Evolutionary conservation across 306 rosid genomes (phyloP), one percentile per base, ranked within the genome.

Genomic region (Prunus fruticosa): DNA sequence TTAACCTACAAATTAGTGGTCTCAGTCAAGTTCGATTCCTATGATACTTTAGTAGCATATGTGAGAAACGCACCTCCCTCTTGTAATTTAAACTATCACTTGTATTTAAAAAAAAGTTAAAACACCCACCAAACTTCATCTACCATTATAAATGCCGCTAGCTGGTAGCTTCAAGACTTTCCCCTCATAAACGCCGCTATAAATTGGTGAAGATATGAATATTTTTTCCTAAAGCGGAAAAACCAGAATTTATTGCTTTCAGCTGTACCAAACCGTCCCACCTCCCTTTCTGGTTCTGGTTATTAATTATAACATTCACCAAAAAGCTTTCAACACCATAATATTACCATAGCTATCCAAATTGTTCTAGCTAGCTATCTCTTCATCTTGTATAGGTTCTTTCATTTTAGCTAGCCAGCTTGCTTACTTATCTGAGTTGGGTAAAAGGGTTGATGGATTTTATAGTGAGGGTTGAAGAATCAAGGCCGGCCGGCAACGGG

Each of bases 381-480:
- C 41, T 34, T 34, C 41, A 5, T 6, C 41, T 34, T 34, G 41
- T 5, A 30, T 30, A 34, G 0, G 16, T 20, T 63, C 3, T 78
- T 60, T 8, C 34, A 6, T 32, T 34, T 12, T 14, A 27, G 32
- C 41, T 19, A 20, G 53, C 34, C 15, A 19, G 27, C 25, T n/a
- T 8, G 25, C 62, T 20, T 0, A 49, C 62, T n/a, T 38, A 38
- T 2, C 43, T 7, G 43, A 38, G n/a, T 45, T 3, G 18, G 6
- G 43, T 14, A 2, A 62, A 62, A 62, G 43, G 87, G 92, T 6
- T 71, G 38, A 84, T 69, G 64, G 70, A 64, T 2, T 94, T 87
- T 82, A 63, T 80, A 14, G 90, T 94, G 80, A 85, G 80, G 82
- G 94, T 90, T 51, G 97, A 89, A 77, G 96, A 85, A 51, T 84